Base-by-base conservation (phyloP, 2,329 filamentous ascomycete genomes). In the Domatiomyces globalis region DNA sequence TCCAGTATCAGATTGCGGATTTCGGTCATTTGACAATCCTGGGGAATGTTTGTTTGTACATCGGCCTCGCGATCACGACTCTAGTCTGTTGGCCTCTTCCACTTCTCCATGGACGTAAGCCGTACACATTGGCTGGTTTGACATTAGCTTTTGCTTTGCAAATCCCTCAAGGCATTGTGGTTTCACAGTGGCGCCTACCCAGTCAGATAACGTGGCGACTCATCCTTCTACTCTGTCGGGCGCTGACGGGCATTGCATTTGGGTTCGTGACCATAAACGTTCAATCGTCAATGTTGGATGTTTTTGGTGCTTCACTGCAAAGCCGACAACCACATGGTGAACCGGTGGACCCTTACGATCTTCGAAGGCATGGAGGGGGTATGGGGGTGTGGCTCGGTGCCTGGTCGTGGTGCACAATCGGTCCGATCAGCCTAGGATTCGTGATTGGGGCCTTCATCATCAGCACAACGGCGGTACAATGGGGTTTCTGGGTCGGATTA, bases 211-310 rank as follows among this genome's bases (percentile, higher is more conserved):
- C 69, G 18, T 87, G 78, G 71, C 73, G 77, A 59, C 71, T 74
- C 49, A 73, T 78, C 27, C 69, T 89, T 3, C 71, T 89, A 2
- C 65, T 80, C 5, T 76, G 82, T 4, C 74, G 85, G 48, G 75
- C 75, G 1, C 61, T 84, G 46, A 84, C 85, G 65, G 85, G 85
- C 0, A 68, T 81, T 33, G 76, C 77, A 18, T 74, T 89, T 8
- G 85, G 85, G 0, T 84, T 89, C 61, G 82, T 81, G 15, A 85
- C 83, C 62, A 84, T 89, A 72, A 89, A 88, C 61, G 84, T 84
- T 58, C 75, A 85, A 58, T 77, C 80, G 0, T 82, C 80, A 1
- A 69, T 89, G 5, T 78, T 83, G 2, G 85, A 90, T 62, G 70
- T 89, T 0, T 90, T 87, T 61, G 85, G 85, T 0, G 81, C 83